Base-by-base conservation (phyloP, 2,329 filamentous ascomycete genomes). In the Penicillium sp. region DNA sequence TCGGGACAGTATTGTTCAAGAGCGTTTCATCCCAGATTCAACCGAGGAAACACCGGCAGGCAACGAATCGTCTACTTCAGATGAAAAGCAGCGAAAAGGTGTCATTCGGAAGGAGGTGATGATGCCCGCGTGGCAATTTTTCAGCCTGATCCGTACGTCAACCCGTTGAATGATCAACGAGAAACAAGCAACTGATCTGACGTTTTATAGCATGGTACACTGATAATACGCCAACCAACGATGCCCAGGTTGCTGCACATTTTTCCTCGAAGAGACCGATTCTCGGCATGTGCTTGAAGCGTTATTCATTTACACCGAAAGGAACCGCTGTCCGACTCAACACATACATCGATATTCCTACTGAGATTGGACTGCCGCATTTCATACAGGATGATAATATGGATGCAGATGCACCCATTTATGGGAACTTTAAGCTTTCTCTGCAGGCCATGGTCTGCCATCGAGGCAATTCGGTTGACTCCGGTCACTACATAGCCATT, bases 81-180 rank as follows among this genome's bases (percentile, higher is more conserved):
- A 51, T 14, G 25, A n/a, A 6, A 4, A 27, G 11, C 43, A 51
- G 6, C 59, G 63, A 10, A 65, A 54, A 38, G 67, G 67, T 26
- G 73, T 70, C 21, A 64, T 76, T 34, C 65, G 77, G 49, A 95
- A 91, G 59, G 90, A 94, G 56, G 86, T 97, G 10, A 83, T 91
- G 43, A 95, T 97, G 72, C 91, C 91, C 25, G 93, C 93, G 2
- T 97, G 90, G 89, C 91, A 96, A 58, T 95, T 97, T 59, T 97
- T 96, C 68, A 88, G 86, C 57, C 72, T 97, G 17, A 88, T 96
- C 55, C 90, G 86, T 89, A 71, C 69, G 85, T 75, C 26, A n/a
- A 36, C 11, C 7, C 43, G 13, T 14, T 41, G 13, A 29, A 33
- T 46, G 18, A n/a, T 6, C 16, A 44, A 7, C 48, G 68, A 73